Conservation (phyloP, 1,139 yeast genomes). For the Insectozyma bohioensis region DNA sequence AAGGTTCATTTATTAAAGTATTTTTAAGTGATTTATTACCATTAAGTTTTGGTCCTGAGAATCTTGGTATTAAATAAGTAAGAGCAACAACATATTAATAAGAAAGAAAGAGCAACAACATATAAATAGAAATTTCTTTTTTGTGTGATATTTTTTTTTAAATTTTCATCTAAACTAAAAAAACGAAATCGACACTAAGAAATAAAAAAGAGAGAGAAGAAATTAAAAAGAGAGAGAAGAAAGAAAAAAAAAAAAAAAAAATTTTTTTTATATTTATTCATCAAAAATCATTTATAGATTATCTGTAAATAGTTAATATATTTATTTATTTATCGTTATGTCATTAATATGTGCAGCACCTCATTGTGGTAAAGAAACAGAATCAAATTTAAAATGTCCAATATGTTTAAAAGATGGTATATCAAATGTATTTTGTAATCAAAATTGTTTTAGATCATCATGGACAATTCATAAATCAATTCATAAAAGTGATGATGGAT, state of each 20-base stretch:
- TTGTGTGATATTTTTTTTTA: no score
- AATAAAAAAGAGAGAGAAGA: no score
- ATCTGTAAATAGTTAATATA: no score
- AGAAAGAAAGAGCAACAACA: no score
- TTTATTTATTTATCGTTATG: conserved; percentile 6
- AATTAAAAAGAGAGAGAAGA: no score
- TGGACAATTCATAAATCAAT: conserved; percentile 62
- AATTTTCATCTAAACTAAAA: no score
- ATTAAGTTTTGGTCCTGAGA: conserved; percentile 82
- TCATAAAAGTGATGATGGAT: conserved; percentile 46
- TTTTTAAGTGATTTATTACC: conserved; percentile 70
- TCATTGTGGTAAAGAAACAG: conserved; percentile 81
- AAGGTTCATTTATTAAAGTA: conserved; percentile 45
- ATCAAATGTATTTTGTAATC: conserved; percentile 73
- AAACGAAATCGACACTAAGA: no score
- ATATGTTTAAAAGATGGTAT: conserved; percentile 76
- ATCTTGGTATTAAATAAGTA: no score
- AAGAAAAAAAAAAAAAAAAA: not conserved
- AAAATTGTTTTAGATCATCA: conserved; percentile 75
- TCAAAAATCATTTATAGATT: no score
- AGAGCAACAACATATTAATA: no score
- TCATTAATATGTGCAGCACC: conserved; percentile 60
- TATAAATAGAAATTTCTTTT: no score
- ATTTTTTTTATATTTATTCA: no score
- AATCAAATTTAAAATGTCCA: conserved; percentile 83